phyloP scores from a whole-genome alignment of 164 flowering plant species.

The Magnolia changhungtana region DNA sequence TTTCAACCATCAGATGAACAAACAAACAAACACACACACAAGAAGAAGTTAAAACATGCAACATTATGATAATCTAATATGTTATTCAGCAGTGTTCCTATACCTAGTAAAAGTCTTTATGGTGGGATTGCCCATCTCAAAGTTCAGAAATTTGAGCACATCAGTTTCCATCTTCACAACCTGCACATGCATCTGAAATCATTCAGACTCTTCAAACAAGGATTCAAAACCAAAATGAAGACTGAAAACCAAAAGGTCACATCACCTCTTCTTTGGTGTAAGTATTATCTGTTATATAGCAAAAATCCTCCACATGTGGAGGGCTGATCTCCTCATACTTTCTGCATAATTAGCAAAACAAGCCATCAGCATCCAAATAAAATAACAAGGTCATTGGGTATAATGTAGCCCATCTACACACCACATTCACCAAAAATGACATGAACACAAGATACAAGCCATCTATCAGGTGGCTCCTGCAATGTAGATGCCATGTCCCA shows the following conservation, averaged over 20 bases:
- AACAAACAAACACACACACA: no score
- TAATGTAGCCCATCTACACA: background rate
- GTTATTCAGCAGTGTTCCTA: background rate
- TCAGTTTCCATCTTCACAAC: constrained; percentile 63
- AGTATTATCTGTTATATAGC: constrained; percentile 85
- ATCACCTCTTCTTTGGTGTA: constrained; percentile 67
- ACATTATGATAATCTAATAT: no score
- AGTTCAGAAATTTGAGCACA: constrained; percentile 48
- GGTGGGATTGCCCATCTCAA: constrained; percentile 68
- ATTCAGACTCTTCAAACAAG: background rate
- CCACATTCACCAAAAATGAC: background rate
- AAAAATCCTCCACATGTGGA: constrained; percentile 77
- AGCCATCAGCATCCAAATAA: background rate
- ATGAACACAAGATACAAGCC: background rate
- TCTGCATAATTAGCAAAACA: constrained; percentile 29
- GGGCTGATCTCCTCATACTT: constrained; percentile 93
- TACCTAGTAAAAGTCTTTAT: constrained; percentile 59
- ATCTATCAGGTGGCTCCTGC: background rate
- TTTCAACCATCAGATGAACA: background rate
- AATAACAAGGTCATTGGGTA: background rate
- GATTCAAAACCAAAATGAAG: background rate
- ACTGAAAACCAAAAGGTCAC: background rate
- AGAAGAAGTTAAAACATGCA: no score
- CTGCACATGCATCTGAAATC: constrained; percentile 20
- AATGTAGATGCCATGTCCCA: background rate